A percentile compares a stretch with the other conserved stretches of the same genome.
Conservation (phyloP, 805 yeast genomes). For the Ogataea pilisensis region DNA sequence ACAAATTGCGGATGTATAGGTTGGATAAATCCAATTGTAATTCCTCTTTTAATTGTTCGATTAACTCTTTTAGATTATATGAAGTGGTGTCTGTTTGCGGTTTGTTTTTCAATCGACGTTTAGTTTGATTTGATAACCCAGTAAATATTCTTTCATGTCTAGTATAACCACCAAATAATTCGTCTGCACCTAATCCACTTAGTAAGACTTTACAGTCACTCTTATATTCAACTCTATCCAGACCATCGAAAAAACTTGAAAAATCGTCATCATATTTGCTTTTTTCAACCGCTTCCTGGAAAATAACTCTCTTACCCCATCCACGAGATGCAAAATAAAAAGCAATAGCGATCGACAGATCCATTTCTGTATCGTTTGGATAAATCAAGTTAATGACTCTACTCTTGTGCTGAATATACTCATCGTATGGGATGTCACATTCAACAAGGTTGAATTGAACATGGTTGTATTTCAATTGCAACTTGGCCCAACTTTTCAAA, state of each 20-base stretch:
- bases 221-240: constrained; percentile 30
- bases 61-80: constrained; percentile 19
- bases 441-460: constrained; percentile 55
- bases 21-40: constrained; percentile 67
- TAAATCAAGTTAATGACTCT: constrained; percentile 64
- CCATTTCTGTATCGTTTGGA: constrained; percentile 93
- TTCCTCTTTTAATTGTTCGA: constrained; percentile 49
- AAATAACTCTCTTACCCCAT: constrained; percentile 30
- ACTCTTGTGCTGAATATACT: constrained; percentile 48
- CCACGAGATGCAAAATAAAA: constrained; percentile 86
- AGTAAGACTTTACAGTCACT: constrained; percentile 67
- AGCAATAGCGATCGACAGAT: constrained; percentile 90
- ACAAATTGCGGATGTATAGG: constrained; percentile 74
- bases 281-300: constrained; percentile 1
- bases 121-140: constrained; percentile 21
- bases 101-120: constrained; percentile 17
- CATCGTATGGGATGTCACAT: constrained; percentile 67
- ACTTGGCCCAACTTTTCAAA: constrained; percentile 50
- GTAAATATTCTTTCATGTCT: constrained; percentile 61
- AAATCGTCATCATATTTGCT: constrained; percentile 9
- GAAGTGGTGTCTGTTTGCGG: constrained; percentile 15
- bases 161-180: constrained; percentile 92
- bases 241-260: background rate
- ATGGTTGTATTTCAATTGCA: constrained; percentile 41
- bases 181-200: constrained; percentile 97